phyloP scores from a whole-genome alignment of 1,284 basidiomycete species.

The Apiotrichum domesticum region DNA sequence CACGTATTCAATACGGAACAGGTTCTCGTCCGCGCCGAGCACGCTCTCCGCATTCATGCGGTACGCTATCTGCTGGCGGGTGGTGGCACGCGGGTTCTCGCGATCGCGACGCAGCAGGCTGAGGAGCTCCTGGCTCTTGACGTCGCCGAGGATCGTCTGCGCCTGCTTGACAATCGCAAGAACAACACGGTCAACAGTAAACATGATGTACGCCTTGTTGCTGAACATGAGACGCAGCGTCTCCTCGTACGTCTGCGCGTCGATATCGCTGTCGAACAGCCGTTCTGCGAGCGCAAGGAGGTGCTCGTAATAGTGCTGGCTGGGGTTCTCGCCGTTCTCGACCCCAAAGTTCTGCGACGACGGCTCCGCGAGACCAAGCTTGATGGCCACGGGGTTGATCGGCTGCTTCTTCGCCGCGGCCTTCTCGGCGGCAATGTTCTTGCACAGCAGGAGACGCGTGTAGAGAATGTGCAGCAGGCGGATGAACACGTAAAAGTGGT shows the following conservation, averaged over 20 bases:
- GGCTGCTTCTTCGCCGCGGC: conserved; percentile 44
- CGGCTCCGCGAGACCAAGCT: conserved; percentile 60
- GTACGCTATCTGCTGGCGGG: conserved; percentile 78
- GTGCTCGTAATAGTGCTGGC: conserved; percentile 73
- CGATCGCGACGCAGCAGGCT: conserved; percentile 74
- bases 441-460: conserved; percentile 75
- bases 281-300: conserved; percentile 88
- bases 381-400: conserved; percentile 53
- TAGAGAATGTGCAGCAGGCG: conserved; percentile 82
- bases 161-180: conserved; percentile 81
- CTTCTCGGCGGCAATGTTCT: conserved; percentile 57
- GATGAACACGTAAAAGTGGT: conserved; percentile 83
- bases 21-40: conserved; percentile 79
- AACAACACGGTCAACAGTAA: conserved; percentile 89
- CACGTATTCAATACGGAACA: conserved; percentile 91
- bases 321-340: conserved; percentile 49
- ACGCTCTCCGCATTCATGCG: conserved; percentile 76
- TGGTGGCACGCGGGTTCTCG: conserved; percentile 54
- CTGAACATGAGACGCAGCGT: conserved; percentile 95
- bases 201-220: conserved; percentile 85
- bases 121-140: conserved; percentile 76
- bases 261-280: conserved; percentile 86
- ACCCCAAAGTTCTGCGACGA: conserved; percentile 47
- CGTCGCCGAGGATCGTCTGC: conserved; percentile 70
- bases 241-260: conserved; percentile 85